phyloP scores from a whole-genome alignment of 169 alveolate species.

The Perkinsus chesapeaki region DNA sequence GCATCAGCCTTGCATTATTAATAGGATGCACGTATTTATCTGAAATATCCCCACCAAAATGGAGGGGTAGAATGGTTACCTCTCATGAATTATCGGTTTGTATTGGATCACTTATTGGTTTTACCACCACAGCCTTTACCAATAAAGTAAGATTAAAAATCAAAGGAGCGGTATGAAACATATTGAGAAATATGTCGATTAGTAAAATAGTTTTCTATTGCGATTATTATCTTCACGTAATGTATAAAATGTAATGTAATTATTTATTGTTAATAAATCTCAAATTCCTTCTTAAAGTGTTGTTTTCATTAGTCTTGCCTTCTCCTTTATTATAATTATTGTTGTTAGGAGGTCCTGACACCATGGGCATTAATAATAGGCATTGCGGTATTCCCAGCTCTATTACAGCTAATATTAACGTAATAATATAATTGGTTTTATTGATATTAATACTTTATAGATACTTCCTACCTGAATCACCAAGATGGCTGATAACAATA shows the following conservation, averaged over 20 bases:
- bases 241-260: too few species aligned
- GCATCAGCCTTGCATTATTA: neutral
- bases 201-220: too few species aligned
- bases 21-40: neutral
- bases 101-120: neutral
- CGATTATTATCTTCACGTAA: too few species aligned
- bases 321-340: too few species aligned
- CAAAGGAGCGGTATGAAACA: too few species aligned
- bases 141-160: too few species aligned
- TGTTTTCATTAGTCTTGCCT: too few species aligned
- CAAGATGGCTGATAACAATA: neutral
- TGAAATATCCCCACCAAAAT: neutral
- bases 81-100: neutral
- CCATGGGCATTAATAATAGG: neutral
- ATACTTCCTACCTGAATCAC: neutral
- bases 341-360: neutral
- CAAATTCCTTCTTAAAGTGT: too few species aligned
- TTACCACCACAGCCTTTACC: neutral
- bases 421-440: too few species aligned
- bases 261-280: too few species aligned
- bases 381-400: neutral
- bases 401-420: neutral
- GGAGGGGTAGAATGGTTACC: neutral
- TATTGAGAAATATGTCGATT: too few species aligned
- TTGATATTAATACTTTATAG: neutral